These are phyloP conservation scores for Fusarium newnesense DNA, from an alignment of 2,329 filamentous ascomycete genomes.

Conservation along the genomic window DNA sequence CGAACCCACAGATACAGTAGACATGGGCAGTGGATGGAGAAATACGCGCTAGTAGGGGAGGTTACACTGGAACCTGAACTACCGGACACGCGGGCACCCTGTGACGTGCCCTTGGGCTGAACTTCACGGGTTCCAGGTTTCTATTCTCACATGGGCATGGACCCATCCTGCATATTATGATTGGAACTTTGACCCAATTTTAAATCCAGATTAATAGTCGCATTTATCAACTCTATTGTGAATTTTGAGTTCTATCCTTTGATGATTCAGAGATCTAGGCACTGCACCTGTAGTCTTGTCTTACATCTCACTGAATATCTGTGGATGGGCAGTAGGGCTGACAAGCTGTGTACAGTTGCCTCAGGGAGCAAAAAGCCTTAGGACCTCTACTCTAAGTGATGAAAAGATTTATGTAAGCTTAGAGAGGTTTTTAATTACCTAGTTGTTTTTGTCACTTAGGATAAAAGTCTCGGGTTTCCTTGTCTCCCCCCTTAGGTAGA, in stretches of 20 bases:
- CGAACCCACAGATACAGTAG: neutral
- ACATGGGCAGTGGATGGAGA: neutral
- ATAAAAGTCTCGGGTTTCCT: neutral
- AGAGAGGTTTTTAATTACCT: neutral
- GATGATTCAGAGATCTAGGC: neutral
- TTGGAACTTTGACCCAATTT: neutral
- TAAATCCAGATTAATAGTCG: neutral
- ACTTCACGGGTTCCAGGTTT: neutral
- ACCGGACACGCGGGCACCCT: slow-evolving; percentile 28
- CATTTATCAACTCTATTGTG: neutral
- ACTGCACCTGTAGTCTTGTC: neutral
- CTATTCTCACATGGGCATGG: slow-evolving; percentile 25
- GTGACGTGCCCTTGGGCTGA: slow-evolving; percentile 22
- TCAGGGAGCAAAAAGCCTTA: neutral
- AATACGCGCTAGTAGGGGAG: slow-evolving; percentile 11
- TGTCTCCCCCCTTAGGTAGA: neutral
- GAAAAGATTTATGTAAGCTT: neutral
- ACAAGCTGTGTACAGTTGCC: neutral
- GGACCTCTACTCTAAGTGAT: neutral
- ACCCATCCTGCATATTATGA: neutral
- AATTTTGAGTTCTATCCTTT: neutral
- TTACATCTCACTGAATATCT: neutral
- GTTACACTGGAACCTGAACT: slow-evolving; percentile 30
- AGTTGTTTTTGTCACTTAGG: neutral
- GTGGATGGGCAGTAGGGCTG: slow-evolving; percentile 10